Evolutionary conservation across 768 basidiomycete genomes (phyloP), one percentile per base, ranked within the genome.

Genomic region (Hortiboletus flavorubellus): DNA sequence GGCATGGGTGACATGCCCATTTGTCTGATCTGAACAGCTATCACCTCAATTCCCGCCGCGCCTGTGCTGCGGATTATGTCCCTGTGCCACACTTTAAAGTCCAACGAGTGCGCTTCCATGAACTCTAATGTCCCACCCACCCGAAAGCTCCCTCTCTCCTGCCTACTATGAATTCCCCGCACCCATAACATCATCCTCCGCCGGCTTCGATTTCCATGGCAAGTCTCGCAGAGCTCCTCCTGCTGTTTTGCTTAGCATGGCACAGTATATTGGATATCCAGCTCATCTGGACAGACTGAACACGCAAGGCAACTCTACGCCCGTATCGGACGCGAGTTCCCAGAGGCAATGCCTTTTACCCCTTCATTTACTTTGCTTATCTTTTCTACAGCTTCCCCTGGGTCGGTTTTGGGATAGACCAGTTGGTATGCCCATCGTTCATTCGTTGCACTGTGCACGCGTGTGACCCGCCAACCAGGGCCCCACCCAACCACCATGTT

Each of bases 161-260:
- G 76, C 78, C 1, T 88, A 88, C 59, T 71, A 79, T 10, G 58
- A 70, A 9, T 85, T 86, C 57, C 82, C 81, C 0, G 54, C 75
- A 9, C 85, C 83, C 7, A 82, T 88, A 52, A 69, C 72, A 44
- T 54, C 76, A 2, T 72, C 74, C 34, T 79, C 80, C 46, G 80
- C 85, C 46, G 86, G 82, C 1, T 88, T 89, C 59, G 87, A 89
- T 68, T 89, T 89, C 62, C 87, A 89, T 63, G 78, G 87, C 84
- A 54, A 70, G 84, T 46, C 31, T 8, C 0, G 2, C 15, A 3
- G 4, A 10, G 4, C 34, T 30, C 5, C 9, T 11, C 29, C 15
- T 5, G 0, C 23, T 0, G 1, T 6, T 0, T 21, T 11, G 9
- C 64, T 60, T 2, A 63, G 1, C 7, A 16, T 43, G 1, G 4